These are phyloP conservation scores for Zygosaccharomyces kombuchaensis DNA, from an alignment of 805 yeast species.

Conservation along the genomic window DNA sequence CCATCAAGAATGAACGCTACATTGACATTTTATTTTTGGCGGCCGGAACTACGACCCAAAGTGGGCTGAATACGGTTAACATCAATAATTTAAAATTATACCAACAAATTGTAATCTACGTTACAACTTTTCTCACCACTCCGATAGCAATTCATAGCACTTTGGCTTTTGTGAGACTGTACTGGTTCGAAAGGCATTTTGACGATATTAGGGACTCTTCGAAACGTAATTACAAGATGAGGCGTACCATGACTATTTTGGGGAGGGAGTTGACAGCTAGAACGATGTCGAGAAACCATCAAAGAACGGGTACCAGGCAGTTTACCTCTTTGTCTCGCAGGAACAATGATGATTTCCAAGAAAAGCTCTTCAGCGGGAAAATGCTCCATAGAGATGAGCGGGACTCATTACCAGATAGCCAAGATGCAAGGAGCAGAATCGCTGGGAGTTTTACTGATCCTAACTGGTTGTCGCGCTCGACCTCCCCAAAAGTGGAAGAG, in stretches of 20 bases:
- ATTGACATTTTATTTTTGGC: constrained; percentile 78
- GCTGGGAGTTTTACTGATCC: constrained; percentile 5
- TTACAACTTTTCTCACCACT: constrained; percentile 63
- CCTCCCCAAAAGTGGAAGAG: constrained; percentile 13
- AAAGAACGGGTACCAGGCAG: constrained; percentile 6
- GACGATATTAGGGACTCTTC: constrained; percentile 76
- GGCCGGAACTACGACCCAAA: constrained; percentile 79
- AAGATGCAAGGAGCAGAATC: background rate
- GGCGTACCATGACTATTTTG: constrained; percentile 51
- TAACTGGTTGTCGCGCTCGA: constrained; percentile 12
- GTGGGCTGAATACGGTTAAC: constrained; percentile 82
- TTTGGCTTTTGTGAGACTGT: constrained; percentile 70
- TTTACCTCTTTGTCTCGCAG: constrained; percentile 7
- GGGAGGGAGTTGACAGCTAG: constrained; percentile 32
- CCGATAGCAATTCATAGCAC: constrained; percentile 86
- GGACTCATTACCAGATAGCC: constrained; percentile 5
- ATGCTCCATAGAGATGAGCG: constrained; percentile 33
- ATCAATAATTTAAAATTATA: constrained; percentile 58
- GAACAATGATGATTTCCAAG: constrained; percentile 28
- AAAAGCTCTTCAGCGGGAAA: constrained; percentile 35
- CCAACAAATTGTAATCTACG: constrained; percentile 74
- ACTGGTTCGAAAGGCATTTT: constrained; percentile 85
- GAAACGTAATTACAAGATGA: constrained; percentile 72
- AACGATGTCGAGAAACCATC: constrained; percentile 17
- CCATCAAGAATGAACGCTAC: constrained; percentile 59